These are phyloP conservation scores for Aspergillus transmontanensis DNA, from an alignment of 2,329 filamentous ascomycete genomes.

Conservation along the genomic window DNA sequence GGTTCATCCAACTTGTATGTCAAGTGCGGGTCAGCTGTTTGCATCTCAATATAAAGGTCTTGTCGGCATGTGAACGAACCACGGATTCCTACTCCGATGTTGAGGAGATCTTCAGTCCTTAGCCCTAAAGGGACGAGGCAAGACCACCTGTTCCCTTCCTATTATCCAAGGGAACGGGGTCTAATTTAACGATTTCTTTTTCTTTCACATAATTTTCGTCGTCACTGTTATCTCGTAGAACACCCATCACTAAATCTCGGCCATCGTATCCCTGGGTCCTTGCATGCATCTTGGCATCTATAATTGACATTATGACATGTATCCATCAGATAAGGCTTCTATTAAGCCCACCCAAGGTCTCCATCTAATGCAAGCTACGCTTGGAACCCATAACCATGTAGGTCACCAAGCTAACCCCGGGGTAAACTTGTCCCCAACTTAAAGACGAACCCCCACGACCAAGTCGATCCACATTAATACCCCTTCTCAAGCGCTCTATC, in stretches of 20 bases:
- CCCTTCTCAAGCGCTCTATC: slow-evolving; percentile 29
- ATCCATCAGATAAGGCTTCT: not conserved
- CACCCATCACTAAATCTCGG: fast-evolving
- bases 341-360: not conserved
- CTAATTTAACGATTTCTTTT: slow-evolving; percentile 28
- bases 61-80: slow-evolving; percentile 36
- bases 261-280: not conserved
- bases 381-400: not conserved
- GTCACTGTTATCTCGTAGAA: not conserved
- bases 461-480: not conserved
- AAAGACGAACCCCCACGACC: not conserved
- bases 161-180: slow-evolving; percentile 16
- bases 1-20: slow-evolving; percentile 43
- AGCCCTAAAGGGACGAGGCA: slow-evolving; percentile 3
- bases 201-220: not conserved
- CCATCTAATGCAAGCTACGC: not conserved
- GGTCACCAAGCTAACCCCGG: not conserved
- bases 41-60: slow-evolving; percentile 44
- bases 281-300: not conserved
- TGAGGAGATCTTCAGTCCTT: slow-evolving; percentile 16
- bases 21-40: slow-evolving; percentile 43
- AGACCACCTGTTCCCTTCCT: slow-evolving; percentile 19
- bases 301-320: not conserved
- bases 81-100: slow-evolving; percentile 18
- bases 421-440: not conserved